Evolutionary conservation across 2,329 filamentous ascomycete species (phyloP).

Genomic region (Diaporthe ilicicola): DNA sequence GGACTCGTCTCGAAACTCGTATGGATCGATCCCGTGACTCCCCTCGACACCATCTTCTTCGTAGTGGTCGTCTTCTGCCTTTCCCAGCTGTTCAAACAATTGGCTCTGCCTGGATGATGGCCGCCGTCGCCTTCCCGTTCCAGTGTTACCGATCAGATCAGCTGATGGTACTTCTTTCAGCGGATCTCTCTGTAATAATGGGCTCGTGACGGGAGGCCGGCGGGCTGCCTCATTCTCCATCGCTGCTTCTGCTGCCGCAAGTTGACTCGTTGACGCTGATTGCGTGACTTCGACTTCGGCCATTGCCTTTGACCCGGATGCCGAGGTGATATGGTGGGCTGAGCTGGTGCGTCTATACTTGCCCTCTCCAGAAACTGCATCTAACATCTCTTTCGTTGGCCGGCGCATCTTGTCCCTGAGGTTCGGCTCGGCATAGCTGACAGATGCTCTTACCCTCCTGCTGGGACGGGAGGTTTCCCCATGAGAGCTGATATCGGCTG

Average conservation of each 20-base stretch:
- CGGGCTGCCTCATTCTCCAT: slow-evolving; percentile 34
- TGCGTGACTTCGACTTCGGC: slow-evolving; percentile 40
- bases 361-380: slow-evolving; percentile 75
- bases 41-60: slow-evolving; percentile 5
- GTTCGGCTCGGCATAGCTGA: slow-evolving; percentile 86
- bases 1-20: slow-evolving; percentile 62
- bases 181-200: slow-evolving; percentile 45
- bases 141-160: slow-evolving; percentile 44
- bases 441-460: slow-evolving; percentile 70
- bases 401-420: slow-evolving; percentile 85
- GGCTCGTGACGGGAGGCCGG: slow-evolving; percentile 45
- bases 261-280: slow-evolving; percentile 35
- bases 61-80: background rate
- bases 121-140: slow-evolving; percentile 52
- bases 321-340: slow-evolving; percentile 37
- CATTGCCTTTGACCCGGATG: slow-evolving; percentile 46
- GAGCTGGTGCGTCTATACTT: slow-evolving; percentile 52
- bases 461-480: slow-evolving; percentile 70
- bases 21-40: slow-evolving; percentile 51
- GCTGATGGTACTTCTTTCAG: slow-evolving; percentile 45
- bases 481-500: slow-evolving; percentile 61
- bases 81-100: slow-evolving; percentile 15
- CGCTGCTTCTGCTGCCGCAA: slow-evolving; percentile 38
- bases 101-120: slow-evolving; percentile 42
- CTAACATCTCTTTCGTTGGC: slow-evolving; percentile 78